phyloP scores from a whole-genome alignment of 345 rosid species.

The Draba incana region DNA sequence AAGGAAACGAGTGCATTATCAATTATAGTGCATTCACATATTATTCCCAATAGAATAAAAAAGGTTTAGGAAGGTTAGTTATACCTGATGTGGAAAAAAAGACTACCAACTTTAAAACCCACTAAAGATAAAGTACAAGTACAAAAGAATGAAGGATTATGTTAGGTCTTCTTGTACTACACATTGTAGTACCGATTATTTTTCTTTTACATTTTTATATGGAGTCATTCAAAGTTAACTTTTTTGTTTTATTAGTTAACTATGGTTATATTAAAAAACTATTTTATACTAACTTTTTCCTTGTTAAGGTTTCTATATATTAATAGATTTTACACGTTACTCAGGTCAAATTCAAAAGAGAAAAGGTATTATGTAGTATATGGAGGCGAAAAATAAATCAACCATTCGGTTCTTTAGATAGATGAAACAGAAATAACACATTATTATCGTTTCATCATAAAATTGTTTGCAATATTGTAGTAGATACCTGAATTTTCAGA shows the following conservation, averaged over 20 bases:
- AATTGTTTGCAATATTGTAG: no score
- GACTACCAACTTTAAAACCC: conserved; percentile 25
- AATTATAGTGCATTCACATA: conserved; percentile 13
- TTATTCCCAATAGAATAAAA: conserved; percentile 26
- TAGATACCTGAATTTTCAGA: no score
- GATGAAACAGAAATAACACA: no score
- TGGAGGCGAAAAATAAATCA: no score
- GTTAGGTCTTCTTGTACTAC: conserved; percentile 30
- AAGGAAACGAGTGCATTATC: conserved; percentile 41
- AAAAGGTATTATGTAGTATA: no score
- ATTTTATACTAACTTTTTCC: background rate
- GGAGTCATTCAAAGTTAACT: conserved; percentile 14
- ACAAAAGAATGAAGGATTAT: background rate
- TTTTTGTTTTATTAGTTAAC: conserved; percentile 2
- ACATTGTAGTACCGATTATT: conserved; percentile 20
- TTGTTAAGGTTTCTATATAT: background rate
- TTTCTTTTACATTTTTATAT: background rate
- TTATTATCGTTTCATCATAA: no score
- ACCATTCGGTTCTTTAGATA: no score
- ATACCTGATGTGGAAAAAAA: conserved; percentile 32
- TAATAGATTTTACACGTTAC: no score
- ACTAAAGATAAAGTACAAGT: conserved; percentile 16
- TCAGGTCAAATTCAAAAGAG: no score
- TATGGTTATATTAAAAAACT: background rate
- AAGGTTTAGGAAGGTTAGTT: conserved; percentile 37